These are phyloP conservation scores for Sapria himalayana DNA, from an alignment of 345 rosid species.

Conservation along the genomic window DNA sequence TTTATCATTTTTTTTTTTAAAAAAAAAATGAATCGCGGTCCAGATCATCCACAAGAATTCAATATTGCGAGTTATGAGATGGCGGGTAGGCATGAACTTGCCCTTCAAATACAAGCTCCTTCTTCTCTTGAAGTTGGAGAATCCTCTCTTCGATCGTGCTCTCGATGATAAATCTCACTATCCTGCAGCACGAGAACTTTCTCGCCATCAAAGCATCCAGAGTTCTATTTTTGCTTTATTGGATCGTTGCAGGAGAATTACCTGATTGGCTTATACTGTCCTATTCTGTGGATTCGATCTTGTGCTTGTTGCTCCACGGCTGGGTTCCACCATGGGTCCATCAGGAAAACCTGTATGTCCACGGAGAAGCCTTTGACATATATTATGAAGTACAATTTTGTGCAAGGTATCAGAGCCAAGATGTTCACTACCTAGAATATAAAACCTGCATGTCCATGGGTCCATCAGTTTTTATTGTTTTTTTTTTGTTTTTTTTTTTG, in stretches of 20 bases:
- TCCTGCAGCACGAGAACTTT: constrained; percentile 16
- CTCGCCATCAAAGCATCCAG: neutral
- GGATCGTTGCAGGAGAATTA: constrained; percentile 8
- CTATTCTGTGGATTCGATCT: constrained; percentile 91
- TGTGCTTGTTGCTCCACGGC: constrained; percentile 96
- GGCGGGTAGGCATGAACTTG: constrained; percentile 11
- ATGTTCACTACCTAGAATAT: no score
- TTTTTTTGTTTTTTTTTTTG: no score
- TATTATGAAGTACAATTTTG: no score
- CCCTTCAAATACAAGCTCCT: constrained; percentile 97
- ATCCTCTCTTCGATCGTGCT: constrained; percentile 91
- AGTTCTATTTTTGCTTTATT: neutral
- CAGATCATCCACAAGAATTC: neutral
- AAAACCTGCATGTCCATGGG: no score
- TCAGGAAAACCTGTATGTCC: constrained; percentile 54
- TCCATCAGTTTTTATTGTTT: no score
- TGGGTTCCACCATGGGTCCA: constrained; percentile 99
- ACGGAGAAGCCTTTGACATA: no score
- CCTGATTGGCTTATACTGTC: constrained; percentile 97
- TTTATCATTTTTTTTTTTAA: no score
- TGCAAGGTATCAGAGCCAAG: no score
- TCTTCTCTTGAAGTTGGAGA: constrained; percentile 74
- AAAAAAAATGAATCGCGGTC: neutral
- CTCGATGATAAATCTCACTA: constrained; percentile 76
- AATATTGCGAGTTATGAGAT: neutral